phyloP scores from a whole-genome alignment of 768 basidiomycete species.

The Mycena latifolia region DNA sequence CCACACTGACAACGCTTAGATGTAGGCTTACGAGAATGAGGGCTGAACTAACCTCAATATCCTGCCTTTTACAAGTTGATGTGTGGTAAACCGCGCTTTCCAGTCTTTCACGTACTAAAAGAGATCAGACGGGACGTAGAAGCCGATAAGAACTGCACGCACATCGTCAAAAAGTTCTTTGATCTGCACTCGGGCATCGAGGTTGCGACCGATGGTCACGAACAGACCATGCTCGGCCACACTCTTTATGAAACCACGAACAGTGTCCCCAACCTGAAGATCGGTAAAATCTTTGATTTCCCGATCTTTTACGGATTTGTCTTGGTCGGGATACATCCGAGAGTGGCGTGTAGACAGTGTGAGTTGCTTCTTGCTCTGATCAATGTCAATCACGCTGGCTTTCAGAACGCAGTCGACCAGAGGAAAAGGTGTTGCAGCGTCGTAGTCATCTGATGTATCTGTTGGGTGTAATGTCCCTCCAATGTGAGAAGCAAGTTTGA shows the following conservation, averaged over 20 bases:
- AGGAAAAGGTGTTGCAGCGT: constrained; percentile 67
- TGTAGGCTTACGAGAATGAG: constrained; percentile 7
- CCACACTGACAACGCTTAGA: constrained; percentile 63
- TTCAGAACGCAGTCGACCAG: constrained; percentile 75
- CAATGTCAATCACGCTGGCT: constrained; percentile 77
- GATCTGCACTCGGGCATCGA: constrained; percentile 95
- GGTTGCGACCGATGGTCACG: constrained; percentile 83
- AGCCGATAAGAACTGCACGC: constrained; percentile 45
- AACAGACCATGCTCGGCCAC: constrained; percentile 91
- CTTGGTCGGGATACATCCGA: constrained; percentile 66
- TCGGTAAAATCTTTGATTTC: constrained; percentile 74
- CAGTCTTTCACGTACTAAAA: constrained; percentile 94
- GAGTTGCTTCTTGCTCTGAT: constrained; percentile 74
- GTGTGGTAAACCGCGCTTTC: constrained; percentile 82
- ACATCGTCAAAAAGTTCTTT: constrained; percentile 92
- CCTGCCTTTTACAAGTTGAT: constrained; percentile 90
- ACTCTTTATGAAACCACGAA: constrained; percentile 92
- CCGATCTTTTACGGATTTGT: constrained; percentile 67
- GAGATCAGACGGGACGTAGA: constrained; percentile 13
- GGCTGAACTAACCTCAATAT: constrained; percentile 69
- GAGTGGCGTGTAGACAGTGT: constrained; percentile 88
- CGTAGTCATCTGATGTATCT: constrained; percentile 86
- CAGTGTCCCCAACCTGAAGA: constrained; percentile 77
- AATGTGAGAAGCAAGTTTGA: constrained; percentile 81
- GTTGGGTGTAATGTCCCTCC: constrained; percentile 86